Evolutionary conservation across 345 rosid genomes (phyloP).

Genomic region (Eucalyptus paniculata): DNA sequence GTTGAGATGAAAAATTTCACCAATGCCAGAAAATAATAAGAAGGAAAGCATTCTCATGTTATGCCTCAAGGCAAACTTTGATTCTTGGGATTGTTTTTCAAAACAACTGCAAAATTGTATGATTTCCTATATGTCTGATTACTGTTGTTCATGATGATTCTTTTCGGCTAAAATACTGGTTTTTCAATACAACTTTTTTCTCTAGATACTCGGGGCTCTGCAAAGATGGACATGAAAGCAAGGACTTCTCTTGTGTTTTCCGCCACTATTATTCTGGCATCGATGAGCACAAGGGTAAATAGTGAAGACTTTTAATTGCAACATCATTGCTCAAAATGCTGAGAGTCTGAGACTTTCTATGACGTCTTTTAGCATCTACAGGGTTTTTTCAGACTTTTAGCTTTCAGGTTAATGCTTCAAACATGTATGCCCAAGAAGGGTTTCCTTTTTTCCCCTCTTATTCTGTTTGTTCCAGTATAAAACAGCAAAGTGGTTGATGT

Average conservation of each 20-base stretch:
- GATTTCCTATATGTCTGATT: not conserved
- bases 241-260: conserved; percentile 87
- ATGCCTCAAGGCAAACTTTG: not conserved
- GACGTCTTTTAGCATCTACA: not conserved
- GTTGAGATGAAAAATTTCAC: not conserved
- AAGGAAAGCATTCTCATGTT: not conserved
- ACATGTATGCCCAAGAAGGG: not conserved
- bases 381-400: not conserved
- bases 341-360: not conserved
- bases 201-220: conserved; percentile 60
- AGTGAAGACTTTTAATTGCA: not conserved
- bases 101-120: not conserved
- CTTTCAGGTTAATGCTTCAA: not conserved
- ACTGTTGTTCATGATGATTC: not conserved
- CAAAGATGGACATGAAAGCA: conserved; percentile 44
- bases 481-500: not conserved
- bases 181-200: not conserved
- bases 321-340: not conserved
- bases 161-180: not conserved
- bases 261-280: conserved; percentile 59
- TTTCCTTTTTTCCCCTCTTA: not conserved
- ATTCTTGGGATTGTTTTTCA: not conserved
- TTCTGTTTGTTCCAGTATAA: not conserved
- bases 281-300: conserved; percentile 16
- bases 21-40: not conserved